A percentile compares a stretch with the other conserved stretches of the same genome.
phyloP scores from a whole-genome alignment of 345 rosid species.

The Schrenkiella parvula region DNA sequence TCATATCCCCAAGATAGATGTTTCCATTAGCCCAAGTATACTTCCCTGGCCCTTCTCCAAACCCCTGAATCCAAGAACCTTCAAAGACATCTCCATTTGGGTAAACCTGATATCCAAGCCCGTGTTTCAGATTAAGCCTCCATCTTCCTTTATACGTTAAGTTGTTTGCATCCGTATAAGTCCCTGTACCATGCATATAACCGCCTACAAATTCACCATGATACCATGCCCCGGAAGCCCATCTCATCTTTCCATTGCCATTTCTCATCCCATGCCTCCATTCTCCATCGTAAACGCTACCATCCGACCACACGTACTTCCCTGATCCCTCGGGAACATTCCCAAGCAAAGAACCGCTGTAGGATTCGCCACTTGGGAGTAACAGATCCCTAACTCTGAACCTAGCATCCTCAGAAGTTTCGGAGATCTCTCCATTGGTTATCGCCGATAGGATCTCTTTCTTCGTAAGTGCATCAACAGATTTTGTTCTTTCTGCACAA shows the following conservation, averaged over 20 bases:
- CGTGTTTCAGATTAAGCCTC: conserved; percentile 87
- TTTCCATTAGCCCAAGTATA: conserved; percentile 90
- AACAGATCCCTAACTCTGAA: conserved; percentile 62
- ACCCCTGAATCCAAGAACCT: conserved; percentile 91
- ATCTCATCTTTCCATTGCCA: conserved; percentile 69
- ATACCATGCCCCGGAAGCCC: conserved; percentile 72
- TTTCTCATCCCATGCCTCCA: conserved; percentile 93
- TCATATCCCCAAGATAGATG: conserved; percentile 78
- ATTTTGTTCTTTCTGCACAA: conserved; percentile 68
- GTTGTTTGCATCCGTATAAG: conserved; percentile 45
- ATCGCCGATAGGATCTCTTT: conserved; percentile 37
- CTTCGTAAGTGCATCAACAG: conserved; percentile 51
- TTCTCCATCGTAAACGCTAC: conserved; percentile 73
- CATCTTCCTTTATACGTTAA: conserved; percentile 82
- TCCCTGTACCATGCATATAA: conserved; percentile 81
- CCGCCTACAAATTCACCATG: conserved; percentile 93
- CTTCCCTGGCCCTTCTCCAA: conserved; percentile 87
- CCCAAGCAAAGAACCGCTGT: conserved; percentile 71
- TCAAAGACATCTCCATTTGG: conserved; percentile 78
- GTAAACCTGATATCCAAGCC: conserved; percentile 79
- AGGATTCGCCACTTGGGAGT: conserved; percentile 67
- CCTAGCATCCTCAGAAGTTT: conserved; percentile 47
- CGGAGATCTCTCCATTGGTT: conserved; percentile 51
- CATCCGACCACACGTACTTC: conserved; percentile 77
- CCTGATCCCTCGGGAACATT: conserved; percentile 84